phyloP scores from a whole-genome alignment of 2,329 filamentous ascomycete species.

The Aspergillus carbonarius region DNA sequence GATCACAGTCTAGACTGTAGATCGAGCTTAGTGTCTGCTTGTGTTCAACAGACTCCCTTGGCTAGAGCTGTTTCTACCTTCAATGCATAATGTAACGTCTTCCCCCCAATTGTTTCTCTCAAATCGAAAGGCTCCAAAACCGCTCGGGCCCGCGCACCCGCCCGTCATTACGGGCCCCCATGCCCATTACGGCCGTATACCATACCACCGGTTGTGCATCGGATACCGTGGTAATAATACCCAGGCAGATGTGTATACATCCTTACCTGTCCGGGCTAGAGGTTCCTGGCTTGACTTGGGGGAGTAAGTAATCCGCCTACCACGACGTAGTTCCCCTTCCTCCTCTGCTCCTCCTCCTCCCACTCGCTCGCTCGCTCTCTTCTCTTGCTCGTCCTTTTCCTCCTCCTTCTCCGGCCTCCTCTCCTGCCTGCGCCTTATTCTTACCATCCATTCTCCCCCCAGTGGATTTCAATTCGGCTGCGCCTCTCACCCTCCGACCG shows the following conservation, averaged over 20 bases:
- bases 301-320: not conserved
- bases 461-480: not conserved
- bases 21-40: too few species aligned
- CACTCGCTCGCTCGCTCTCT: slow-evolving; percentile 19
- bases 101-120: not conserved
- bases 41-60: too few species aligned
- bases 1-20: too few species aligned
- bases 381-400: slow-evolving; percentile 16
- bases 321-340: slow-evolving; percentile 1
- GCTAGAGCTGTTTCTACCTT: too few species aligned
- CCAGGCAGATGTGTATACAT: not conserved
- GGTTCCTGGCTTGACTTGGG: not conserved
- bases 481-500: slow-evolving; percentile 4
- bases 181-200: not conserved
- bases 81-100: not conserved
- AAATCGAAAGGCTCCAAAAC: not conserved
- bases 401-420: slow-evolving; percentile 19
- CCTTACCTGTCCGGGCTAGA: not conserved
- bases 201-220: too few species aligned
- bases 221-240: not conserved
- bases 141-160: slow-evolving; percentile 18
- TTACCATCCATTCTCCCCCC: not conserved
- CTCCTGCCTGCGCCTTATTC: slow-evolving; percentile 13
- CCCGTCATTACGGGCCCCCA: slow-evolving; percentile 13
- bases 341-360: slow-evolving; percentile 7